Evolutionary conservation across 495 filamentous ascomycete genomes (phyloP), one percentile per base, ranked within the genome.

Genomic region (Xylaria bambusicola): DNA sequence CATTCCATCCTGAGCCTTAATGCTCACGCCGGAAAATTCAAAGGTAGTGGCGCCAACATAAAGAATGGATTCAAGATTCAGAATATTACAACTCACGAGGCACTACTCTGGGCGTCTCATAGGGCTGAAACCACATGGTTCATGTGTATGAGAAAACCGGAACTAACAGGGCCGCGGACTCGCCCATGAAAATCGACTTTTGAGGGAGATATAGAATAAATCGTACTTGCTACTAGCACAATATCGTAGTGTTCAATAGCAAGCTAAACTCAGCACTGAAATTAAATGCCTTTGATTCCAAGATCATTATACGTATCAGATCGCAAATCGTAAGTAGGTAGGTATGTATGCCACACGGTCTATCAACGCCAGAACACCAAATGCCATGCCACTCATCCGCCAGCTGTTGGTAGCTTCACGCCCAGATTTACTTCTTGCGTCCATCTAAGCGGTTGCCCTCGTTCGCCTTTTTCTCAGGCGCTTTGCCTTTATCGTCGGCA

Each of bases 401-500:
- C 44, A 26, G 41, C 6, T 12, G 1, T 26, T 29, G 44, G 20
- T 13, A 17, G 31, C 29, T 10, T 6, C 13, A 31, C 15, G 8
- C 20, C 3, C 38, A 15, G 8, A 15, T 20, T 9, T 49, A 49
- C 21, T 50, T 45, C 47, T 70, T 66, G 6, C 75, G 69, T 26
- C 76, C 72, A 58, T 79, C 76, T 1, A 77, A 61, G 21, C 73
- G 65, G 40, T 67, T 66, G 4, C 73, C 74, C 52, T 75, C 71
- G 17, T 56, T 56, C 0, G 70, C 36, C 56, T 69, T 72, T 61
- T 69, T 74, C 64, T 75, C 69, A 1, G 71, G 59, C 36, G 62
- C 55, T 44, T 75, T 73, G 5, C 66, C 59, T 52, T 76, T 76
- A 6, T 74, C 73, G 9, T 79, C 71, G 0, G 60, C 69, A 1